A percentile compares a stretch with the other conserved stretches of the same genome.
These are phyloP conservation scores for Brachypodium distachyon DNA, from an alignment of 202 grass and related monocot genomes.

Conservation along the genomic window DNA sequence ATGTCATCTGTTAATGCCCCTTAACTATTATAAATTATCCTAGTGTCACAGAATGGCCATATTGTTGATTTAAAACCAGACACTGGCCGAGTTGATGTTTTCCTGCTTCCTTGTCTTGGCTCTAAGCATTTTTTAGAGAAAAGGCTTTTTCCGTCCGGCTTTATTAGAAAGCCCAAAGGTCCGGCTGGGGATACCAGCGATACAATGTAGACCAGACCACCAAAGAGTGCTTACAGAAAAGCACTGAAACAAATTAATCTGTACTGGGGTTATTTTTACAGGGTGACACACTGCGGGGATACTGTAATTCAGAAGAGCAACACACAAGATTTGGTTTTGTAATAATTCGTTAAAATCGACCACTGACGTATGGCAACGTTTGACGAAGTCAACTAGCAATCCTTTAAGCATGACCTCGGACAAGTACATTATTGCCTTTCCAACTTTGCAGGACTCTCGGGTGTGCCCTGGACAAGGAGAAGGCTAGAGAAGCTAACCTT, in stretches of 20 bases:
- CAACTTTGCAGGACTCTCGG: too few relatives aligned
- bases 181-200: too few relatives aligned
- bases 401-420: too few relatives aligned
- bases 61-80: not conserved
- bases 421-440: too few relatives aligned
- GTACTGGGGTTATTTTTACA: not conserved
- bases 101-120: not conserved
- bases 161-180: too few relatives aligned
- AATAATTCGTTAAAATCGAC: not conserved
- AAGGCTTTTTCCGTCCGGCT: too few relatives aligned
- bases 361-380: not conserved
- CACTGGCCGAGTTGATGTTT: not conserved
- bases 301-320: not conserved
- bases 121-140: not conserved
- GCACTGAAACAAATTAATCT: too few relatives aligned
- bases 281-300: not conserved
- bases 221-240: too few relatives aligned
- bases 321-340: not conserved
- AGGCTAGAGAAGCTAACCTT: too few relatives aligned
- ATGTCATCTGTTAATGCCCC: not conserved
- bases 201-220: too few relatives aligned
- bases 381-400: too few relatives aligned
- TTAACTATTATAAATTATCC: constrained; percentile 11
- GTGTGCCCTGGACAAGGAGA: too few relatives aligned
- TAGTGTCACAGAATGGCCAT: not conserved